Percentiles rank a stretch among this genome's conserved stretches.
Conservation (phyloP, 192 early-diverging fungal genomes). For the Entomortierella beljakovae region DNA sequence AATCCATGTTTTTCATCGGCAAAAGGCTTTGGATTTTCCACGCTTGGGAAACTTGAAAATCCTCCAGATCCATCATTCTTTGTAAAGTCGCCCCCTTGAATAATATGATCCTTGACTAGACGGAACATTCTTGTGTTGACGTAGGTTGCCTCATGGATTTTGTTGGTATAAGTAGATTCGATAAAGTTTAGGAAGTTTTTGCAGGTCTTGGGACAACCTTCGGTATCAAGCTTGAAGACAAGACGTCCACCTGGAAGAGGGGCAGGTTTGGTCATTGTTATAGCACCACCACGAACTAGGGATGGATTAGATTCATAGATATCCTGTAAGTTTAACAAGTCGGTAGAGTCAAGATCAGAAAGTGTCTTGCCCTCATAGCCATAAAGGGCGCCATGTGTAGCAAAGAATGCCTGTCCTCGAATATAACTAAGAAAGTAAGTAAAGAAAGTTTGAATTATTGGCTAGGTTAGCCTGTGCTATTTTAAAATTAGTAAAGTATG, state of each 20-base stretch:
- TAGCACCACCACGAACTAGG: constrained; percentile 33
- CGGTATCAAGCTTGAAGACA: constrained; percentile 28
- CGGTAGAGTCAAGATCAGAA: constrained; percentile 23
- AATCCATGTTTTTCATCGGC: constrained; percentile 44
- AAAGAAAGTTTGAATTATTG: neutral
- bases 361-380: constrained; percentile 37
- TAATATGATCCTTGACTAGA: constrained; percentile 52
- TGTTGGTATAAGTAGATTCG: constrained; percentile 40
- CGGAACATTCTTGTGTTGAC: constrained; percentile 42
- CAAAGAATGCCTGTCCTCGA: constrained; percentile 49
- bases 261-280: constrained; percentile 34
- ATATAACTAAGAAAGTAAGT: constrained; percentile 13
- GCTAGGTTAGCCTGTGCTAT: too few relatives aligned
- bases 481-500: neutral
- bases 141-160: constrained; percentile 48
- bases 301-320: constrained; percentile 50
- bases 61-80: constrained; percentile 50
- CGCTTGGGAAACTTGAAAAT: constrained; percentile 27
- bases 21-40: constrained; percentile 53
- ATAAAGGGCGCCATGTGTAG: constrained; percentile 46
- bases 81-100: constrained; percentile 49
- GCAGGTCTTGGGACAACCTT: constrained; percentile 39
- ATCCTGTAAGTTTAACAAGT: constrained; percentile 43
- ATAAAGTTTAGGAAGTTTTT: constrained; percentile 47
- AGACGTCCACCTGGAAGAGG: constrained; percentile 42